Base-by-base conservation (phyloP, 208 protist species). In the Endotrypanum monterogeii region DNA sequence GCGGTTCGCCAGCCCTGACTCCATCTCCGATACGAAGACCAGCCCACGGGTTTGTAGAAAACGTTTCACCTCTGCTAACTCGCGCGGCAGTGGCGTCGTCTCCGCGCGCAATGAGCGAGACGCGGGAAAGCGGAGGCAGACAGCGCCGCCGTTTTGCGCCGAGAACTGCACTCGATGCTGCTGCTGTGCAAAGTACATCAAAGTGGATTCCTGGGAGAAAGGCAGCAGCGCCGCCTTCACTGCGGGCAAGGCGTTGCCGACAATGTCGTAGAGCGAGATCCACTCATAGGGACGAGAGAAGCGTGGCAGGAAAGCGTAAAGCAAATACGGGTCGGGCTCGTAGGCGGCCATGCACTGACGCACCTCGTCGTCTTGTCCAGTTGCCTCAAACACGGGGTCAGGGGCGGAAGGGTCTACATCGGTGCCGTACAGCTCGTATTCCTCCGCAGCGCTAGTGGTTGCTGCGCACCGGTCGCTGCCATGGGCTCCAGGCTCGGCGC, bases 101-200 rank as follows among this genome's bases (percentile, higher is more conserved):
- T 77, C 71, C 44, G 11, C 37, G 1, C 60, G 65, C 37, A 82
- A 61, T 23, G 66, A 51, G 28, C 71, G 67, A 20, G 28, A 28
- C 5, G 60, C 70, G 3, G 65, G 76, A 51, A 44, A 48, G 56
- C 63, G 25, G 28, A 71, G 65, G 61, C 69, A 61, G 6, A 89
- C 67, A 4, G 28, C 80, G 7, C 84, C 84, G 57, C 82, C 88
- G 1, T 77, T 71, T 20, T 78, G 67, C 41, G 85, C 76, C 16
- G 88, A 79, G 68, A 90, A 92, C 44, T 85, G 65, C 41, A 90
- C 84, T 16, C 63, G 70, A 39, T 92, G 88, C 79, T 90, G 85
- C 79, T 79, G 80, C 76, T 92, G 88, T 23, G 85, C 83, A 81
- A 92, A 92, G 76, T 80, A 92, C 46, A 92, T 67, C 6, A 92